These are phyloP conservation scores for Cyclotella sp. DNA, from an alignment of 108 stramenopile species.

Conservation along the genomic window DNA sequence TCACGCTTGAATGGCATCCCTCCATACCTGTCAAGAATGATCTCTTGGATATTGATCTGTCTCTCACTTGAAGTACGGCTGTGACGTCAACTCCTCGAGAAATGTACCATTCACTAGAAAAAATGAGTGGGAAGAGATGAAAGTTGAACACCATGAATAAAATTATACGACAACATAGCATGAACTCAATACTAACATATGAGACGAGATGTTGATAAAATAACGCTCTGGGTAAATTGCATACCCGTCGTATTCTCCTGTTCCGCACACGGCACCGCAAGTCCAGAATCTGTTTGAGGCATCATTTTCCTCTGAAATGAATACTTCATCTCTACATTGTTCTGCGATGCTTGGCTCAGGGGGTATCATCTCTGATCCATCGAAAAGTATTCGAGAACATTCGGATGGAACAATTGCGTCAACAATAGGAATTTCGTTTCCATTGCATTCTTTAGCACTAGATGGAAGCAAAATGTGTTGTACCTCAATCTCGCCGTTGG, in stretches of 20 bases:
- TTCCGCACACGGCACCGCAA: slow-evolving; percentile 19
- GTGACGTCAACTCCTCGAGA: slow-evolving; percentile 34
- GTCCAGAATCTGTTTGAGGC: background rate
- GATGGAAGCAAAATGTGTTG: slow-evolving; percentile 16
- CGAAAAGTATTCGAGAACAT: background rate
- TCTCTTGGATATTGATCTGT: slow-evolving; percentile 13
- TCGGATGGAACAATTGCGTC: slow-evolving; percentile 21
- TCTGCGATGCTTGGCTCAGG: background rate
- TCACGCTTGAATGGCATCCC: background rate
- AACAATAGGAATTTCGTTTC: background rate
- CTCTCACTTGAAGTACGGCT: slow-evolving; percentile 22
- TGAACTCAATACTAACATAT: slow-evolving; percentile 11
- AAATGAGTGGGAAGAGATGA: background rate
- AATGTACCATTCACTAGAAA: slow-evolving; percentile 32
- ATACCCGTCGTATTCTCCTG: slow-evolving; percentile 14
- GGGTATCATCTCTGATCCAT: background rate
- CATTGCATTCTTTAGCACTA: background rate
- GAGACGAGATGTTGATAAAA: slow-evolving; percentile 30
- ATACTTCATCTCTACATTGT: slow-evolving; percentile 14
- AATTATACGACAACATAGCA: background rate
- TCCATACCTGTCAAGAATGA: background rate
- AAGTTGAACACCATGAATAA: background rate
- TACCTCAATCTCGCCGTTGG: slow-evolving; percentile 16
- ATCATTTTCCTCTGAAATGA: slow-evolving; percentile 19
- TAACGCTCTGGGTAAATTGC: slow-evolving; percentile 32